Evolutionary conservation across 495 filamentous ascomycete species (phyloP).

Genomic region (Podospora comata): DNA sequence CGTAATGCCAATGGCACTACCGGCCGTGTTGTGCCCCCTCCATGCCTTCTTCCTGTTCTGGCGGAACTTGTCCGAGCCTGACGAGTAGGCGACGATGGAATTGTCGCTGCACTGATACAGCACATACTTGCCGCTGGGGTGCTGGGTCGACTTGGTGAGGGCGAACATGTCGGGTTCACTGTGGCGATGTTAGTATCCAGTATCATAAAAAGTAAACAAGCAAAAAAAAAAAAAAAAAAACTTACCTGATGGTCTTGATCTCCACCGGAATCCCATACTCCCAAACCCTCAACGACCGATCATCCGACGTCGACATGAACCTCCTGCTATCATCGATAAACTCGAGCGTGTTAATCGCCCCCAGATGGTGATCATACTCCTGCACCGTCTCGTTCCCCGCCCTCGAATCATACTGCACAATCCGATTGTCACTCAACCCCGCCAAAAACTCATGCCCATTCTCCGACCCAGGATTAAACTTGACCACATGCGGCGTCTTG

Average conservation of each 20-base stretch:
- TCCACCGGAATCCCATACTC: constrained; percentile 92
- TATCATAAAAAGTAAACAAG: background rate
- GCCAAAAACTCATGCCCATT: constrained; percentile 86
- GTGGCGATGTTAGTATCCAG: constrained; percentile 68
- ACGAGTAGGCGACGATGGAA: constrained; percentile 92
- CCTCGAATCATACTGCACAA: constrained; percentile 93
- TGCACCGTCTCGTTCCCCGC: constrained; percentile 75
- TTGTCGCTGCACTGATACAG: constrained; percentile 92
- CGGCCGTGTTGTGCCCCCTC: constrained; percentile 91
- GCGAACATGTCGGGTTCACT: constrained; percentile 97
- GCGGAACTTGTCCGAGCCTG: constrained; percentile 80
- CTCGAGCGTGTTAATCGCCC: constrained; percentile 95
- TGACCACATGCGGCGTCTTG: constrained; percentile 91
- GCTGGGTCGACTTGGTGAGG: constrained; percentile 73
- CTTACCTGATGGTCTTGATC: constrained; percentile 44
- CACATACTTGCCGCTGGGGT: constrained; percentile 88
- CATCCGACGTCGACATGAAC: constrained; percentile 97
- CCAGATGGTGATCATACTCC: constrained; percentile 97
- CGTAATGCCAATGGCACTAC: constrained; percentile 85
- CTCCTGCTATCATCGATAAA: constrained; percentile 92
- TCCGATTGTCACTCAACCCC: constrained; percentile 97
- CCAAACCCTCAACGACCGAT: constrained; percentile 93
- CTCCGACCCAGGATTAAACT: constrained; percentile 80
- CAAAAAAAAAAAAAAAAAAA: background rate
- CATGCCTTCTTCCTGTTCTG: constrained; percentile 97